A percentile compares a stretch with the other conserved stretches of the same genome.
These are phyloP conservation scores for Nannizziopsis barbatae DNA, from an alignment of 2,329 filamentous ascomycete species.

Conservation along the genomic window DNA sequence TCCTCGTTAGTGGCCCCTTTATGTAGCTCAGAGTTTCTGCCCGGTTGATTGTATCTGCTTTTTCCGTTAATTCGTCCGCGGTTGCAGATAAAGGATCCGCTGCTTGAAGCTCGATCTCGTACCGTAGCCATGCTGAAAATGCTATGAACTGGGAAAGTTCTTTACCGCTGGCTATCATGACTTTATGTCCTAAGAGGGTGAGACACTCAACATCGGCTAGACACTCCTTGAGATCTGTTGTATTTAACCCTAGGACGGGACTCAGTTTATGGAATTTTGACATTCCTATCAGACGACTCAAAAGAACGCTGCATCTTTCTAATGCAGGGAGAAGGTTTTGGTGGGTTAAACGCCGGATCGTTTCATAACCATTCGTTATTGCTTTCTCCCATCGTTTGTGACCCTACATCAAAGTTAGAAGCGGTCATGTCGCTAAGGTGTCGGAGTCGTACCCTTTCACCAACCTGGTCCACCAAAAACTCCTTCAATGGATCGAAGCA, in stretches of 20 bases:
- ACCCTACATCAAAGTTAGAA: conserved; percentile 44
- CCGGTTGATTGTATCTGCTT: conserved; percentile 64
- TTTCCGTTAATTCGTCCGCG: conserved; percentile 62
- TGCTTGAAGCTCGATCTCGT: conserved; percentile 68
- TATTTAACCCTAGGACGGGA: conserved; percentile 56
- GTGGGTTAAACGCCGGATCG: conserved; percentile 65
- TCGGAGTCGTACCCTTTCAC: conserved; percentile 53
- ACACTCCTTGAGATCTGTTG: conserved; percentile 48
- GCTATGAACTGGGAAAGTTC: conserved; percentile 66
- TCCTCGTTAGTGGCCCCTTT: conserved; percentile 54
- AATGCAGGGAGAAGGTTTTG: conserved; percentile 82
- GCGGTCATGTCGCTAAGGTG: background rate
- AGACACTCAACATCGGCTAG: conserved; percentile 63
- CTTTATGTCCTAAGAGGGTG: conserved; percentile 61
- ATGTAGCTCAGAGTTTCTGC: conserved; percentile 67
- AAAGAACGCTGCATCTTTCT: conserved; percentile 68
- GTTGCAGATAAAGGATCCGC: conserved; percentile 49
- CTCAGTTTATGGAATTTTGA: conserved; percentile 64
- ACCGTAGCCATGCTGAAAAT: conserved; percentile 74
- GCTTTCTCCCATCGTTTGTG: conserved; percentile 94
- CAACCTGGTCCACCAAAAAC: conserved; percentile 76
- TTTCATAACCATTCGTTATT: conserved; percentile 64
- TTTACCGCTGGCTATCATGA: conserved; percentile 58
- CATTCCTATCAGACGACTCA: conserved; percentile 72
- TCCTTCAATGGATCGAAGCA: conserved; percentile 65